Evolutionary conservation across 208 protist species (phyloP).

Genomic region (Phytomonas francai): DNA sequence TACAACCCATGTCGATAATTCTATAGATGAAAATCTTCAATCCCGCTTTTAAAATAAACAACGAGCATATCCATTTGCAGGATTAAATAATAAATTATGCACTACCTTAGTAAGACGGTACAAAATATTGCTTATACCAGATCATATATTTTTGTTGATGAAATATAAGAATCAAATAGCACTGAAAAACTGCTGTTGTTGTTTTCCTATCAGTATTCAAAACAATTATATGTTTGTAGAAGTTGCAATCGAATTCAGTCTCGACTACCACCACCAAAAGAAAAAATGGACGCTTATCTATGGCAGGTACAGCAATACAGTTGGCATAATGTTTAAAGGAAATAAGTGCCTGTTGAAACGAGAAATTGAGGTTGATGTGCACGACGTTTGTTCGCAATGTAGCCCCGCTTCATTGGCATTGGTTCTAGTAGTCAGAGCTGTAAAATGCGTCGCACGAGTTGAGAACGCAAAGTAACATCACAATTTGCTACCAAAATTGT

Average conservation of each 20-base stretch:
- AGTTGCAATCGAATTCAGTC: constrained; percentile 87
- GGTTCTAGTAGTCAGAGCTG: constrained; percentile 80
- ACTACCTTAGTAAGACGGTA: too few species aligned
- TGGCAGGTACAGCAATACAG: constrained; percentile 86
- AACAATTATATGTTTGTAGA: constrained; percentile 87
- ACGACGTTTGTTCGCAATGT: constrained; percentile 83
- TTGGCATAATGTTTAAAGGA: constrained; percentile 46
- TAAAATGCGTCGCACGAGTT: constrained; percentile 55
- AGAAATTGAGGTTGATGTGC: constrained; percentile 90
- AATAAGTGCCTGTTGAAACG: constrained; percentile 60
- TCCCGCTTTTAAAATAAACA: constrained; percentile 15
- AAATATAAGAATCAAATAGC: not conserved
- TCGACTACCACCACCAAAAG: constrained; percentile 88
- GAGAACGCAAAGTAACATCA: constrained; percentile 79
- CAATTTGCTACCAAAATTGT: constrained; percentile 80
- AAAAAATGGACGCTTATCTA: constrained; percentile 83
- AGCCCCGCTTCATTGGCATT: constrained; percentile 83
- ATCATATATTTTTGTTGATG: too few species aligned
- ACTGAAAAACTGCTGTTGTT: not conserved
- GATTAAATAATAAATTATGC: not conserved
- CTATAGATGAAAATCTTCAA: not conserved
- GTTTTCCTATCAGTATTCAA: constrained; percentile 75
- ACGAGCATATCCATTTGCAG: constrained; percentile 9
- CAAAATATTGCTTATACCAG: too few species aligned
- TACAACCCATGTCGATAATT: not conserved